These are phyloP conservation scores for Lentinus brumalis DNA, from an alignment of 768 basidiomycete genomes.

Conservation along the genomic window DNA sequence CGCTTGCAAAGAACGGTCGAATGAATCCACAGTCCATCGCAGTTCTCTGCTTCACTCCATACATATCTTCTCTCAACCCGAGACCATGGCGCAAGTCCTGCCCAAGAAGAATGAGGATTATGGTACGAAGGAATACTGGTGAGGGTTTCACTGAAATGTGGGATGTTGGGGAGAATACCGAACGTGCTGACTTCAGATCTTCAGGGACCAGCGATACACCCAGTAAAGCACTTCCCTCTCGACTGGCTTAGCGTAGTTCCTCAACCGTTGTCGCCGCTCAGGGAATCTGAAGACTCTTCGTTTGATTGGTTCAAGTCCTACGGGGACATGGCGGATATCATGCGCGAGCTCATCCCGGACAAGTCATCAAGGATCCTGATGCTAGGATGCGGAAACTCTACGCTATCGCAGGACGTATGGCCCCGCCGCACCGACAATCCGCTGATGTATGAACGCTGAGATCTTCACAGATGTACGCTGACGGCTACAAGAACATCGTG, in stretches of 20 bases:
- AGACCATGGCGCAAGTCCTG: constrained; percentile 31
- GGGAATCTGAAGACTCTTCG: constrained; percentile 57
- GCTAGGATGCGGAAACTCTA: constrained; percentile 86
- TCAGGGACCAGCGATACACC: constrained; percentile 71
- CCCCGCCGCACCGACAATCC: neutral
- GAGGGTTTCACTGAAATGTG: constrained; percentile 20
- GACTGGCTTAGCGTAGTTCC: neutral
- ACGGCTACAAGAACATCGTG: constrained; percentile 78
- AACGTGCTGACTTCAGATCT: neutral
- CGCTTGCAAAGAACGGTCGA: no score
- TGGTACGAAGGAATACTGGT: constrained; percentile 71
- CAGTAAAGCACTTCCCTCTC: constrained; percentile 42
- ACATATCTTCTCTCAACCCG: no score
- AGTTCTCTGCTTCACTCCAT: no score
- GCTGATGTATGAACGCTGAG: neutral
- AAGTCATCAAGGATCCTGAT: constrained; percentile 67
- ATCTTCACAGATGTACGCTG: constrained; percentile 74
- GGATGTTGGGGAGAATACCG: neutral
- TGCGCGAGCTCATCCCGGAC: constrained; percentile 64
- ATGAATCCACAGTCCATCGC: no score
- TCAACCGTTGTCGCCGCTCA: constrained; percentile 29
- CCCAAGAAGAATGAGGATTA: constrained; percentile 72
- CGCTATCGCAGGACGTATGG: constrained; percentile 72
- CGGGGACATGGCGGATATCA: constrained; percentile 60
- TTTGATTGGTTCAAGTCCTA: constrained; percentile 93